Conservation (phyloP, 495 filamentous ascomycete species). For the Parachaetomium inaequale region DNA sequence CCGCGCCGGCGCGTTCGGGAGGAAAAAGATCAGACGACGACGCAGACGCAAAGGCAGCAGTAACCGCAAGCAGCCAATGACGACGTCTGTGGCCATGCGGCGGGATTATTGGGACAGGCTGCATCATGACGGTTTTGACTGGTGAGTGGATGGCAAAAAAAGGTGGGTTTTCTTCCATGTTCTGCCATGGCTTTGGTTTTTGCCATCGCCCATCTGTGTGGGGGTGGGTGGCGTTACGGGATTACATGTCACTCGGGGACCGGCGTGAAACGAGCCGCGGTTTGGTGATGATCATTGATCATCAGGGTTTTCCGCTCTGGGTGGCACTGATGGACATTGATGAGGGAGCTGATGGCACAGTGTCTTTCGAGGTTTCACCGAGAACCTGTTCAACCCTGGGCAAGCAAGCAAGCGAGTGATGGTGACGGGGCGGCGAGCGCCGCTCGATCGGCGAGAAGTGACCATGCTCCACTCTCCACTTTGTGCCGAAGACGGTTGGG, state of each 20-base stretch:
- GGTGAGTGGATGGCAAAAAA: background rate
- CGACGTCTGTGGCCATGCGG: background rate
- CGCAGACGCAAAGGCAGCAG: background rate
- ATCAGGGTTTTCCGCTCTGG: background rate
- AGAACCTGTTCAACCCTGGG: background rate
- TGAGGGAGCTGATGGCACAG: background rate
- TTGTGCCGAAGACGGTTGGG: background rate
- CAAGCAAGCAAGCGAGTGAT: background rate
- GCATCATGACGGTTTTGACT: background rate
- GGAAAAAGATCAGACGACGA: background rate
- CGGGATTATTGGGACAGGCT: background rate
- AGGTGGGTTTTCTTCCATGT: too few relatives aligned
- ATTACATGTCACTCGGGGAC: background rate
- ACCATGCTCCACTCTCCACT: background rate
- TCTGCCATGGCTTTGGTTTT: too few relatives aligned
- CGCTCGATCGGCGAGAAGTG: background rate
- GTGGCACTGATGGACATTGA: background rate
- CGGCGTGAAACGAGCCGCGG: background rate
- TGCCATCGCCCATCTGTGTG: background rate
- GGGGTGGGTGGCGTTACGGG: too few relatives aligned
- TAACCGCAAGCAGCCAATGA: background rate
- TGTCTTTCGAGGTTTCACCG: background rate
- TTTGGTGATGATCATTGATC: background rate
- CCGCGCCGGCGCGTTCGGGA: background rate
- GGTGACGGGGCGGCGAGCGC: background rate